A percentile compares a stretch with the other conserved stretches of the same genome.
These are phyloP conservation scores for Neurospora terricola DNA, from an alignment of 495 filamentous ascomycete genomes.

Conservation along the genomic window DNA sequence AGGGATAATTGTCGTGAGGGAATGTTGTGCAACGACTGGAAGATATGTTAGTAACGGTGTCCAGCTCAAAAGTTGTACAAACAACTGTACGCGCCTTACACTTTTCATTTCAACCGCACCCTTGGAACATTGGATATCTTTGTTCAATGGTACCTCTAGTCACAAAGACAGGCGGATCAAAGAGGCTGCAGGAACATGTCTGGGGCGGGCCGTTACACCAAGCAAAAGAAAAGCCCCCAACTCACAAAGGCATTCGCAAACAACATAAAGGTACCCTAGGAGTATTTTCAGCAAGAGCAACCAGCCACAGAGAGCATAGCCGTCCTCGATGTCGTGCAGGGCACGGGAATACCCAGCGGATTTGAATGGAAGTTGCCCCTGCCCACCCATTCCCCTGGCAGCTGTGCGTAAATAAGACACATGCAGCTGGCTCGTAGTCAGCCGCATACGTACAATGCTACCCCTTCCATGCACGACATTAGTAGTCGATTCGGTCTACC, in stretches of 20 bases:
- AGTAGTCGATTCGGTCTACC: not conserved
- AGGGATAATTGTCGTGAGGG: not conserved
- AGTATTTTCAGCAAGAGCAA: not conserved
- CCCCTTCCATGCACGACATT: not conserved
- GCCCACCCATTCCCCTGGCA: not conserved
- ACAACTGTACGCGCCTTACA: not conserved
- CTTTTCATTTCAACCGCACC: not conserved
- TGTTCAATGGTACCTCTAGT: not conserved
- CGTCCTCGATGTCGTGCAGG: not conserved
- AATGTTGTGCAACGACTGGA: not conserved
- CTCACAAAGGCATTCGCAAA: not conserved
- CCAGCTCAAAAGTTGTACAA: not conserved
- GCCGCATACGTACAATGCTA: not conserved
- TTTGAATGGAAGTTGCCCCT: not conserved
- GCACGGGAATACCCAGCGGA: not conserved
- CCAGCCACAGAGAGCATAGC: not conserved
- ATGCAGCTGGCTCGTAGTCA: not conserved
- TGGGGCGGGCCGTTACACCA: not conserved
- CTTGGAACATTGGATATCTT: not conserved
- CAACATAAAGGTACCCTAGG: not conserved
- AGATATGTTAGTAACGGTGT: not conserved
- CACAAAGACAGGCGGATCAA: not conserved
- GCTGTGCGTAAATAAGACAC: not conserved
- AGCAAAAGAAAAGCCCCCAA: not conserved
- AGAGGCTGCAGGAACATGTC: not conserved